phyloP scores from a whole-genome alignment of 2,329 filamentous ascomycete species.

The Huntiella bhutanensis region DNA sequence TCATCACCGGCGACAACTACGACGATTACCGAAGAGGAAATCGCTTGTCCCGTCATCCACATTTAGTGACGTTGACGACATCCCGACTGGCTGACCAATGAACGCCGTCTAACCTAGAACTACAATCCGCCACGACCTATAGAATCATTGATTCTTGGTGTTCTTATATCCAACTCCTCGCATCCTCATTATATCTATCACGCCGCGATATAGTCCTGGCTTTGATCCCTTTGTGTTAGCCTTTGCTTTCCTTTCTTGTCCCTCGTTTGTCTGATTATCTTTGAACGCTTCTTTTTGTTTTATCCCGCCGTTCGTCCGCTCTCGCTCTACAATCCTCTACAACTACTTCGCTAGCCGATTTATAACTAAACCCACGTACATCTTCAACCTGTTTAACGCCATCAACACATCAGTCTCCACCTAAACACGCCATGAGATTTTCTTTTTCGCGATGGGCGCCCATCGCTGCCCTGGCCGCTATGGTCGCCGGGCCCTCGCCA shows the following conservation, averaged over 20 bases:
- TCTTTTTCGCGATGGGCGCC: conserved; percentile 22
- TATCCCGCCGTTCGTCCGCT: not conserved
- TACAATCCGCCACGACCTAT: no score
- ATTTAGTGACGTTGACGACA: no score
- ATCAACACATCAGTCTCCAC: not conserved
- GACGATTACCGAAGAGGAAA: no score
- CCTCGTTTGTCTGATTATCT: conserved; percentile 4
- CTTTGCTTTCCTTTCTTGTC: conserved; percentile 1
- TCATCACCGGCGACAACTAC: not conserved
- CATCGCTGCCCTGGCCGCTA: conserved; percentile 15
- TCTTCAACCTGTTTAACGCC: not conserved
- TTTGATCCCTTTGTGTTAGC: no score
- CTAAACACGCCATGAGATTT: conserved; percentile 24
- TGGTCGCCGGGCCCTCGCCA: conserved; percentile 20
- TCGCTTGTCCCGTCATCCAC: no score
- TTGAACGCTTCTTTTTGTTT: conserved; percentile 1
- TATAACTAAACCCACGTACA: not conserved
- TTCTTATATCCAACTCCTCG: no score
- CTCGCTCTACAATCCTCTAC: no score
- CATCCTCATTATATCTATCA: no score
- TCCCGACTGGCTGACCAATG: no score
- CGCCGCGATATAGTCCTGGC: no score
- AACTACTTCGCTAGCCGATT: not conserved
- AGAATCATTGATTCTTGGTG: no score
- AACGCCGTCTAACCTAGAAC: no score